phyloP scores from a whole-genome alignment of 2,329 filamentous ascomycete genomes.

The Passalora sequoiae region DNA sequence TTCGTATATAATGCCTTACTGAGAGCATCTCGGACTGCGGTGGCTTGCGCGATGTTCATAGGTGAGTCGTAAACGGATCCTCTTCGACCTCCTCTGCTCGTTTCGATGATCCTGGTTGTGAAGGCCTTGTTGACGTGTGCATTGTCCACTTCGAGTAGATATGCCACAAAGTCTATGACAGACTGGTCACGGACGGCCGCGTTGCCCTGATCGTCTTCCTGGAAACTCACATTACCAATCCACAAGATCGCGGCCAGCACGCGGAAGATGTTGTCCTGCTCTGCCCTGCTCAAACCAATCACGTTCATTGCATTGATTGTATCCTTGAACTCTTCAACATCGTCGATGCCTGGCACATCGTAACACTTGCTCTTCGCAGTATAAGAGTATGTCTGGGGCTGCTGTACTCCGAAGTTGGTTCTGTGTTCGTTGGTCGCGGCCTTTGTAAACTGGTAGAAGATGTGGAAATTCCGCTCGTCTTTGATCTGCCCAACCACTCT shows the following conservation, averaged over 20 bases:
- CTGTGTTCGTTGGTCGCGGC: slow-evolving; percentile 82
- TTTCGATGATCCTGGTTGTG: slow-evolving; percentile 79
- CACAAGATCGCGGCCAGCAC: slow-evolving; percentile 89
- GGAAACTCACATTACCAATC: slow-evolving; percentile 90
- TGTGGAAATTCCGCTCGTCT: slow-evolving; percentile 97
- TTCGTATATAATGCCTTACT: slow-evolving; percentile 97
- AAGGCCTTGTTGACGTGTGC: slow-evolving; percentile 78
- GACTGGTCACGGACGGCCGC: slow-evolving; percentile 82
- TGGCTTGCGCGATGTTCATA: slow-evolving; percentile 80
- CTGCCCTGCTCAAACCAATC: slow-evolving; percentile 79
- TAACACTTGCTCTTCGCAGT: slow-evolving; percentile 92
- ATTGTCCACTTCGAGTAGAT: slow-evolving; percentile 81
- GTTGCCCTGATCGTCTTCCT: slow-evolving; percentile 83
- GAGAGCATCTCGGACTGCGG: slow-evolving; percentile 80
- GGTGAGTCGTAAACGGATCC: slow-evolving; percentile 69
- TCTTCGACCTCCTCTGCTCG: slow-evolving; percentile 59
- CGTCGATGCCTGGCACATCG: slow-evolving; percentile 90
- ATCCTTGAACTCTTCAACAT: slow-evolving; percentile 80
- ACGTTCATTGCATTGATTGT: slow-evolving; percentile 91
- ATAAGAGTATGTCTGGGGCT: slow-evolving; percentile 87
- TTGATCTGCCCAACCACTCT: slow-evolving; percentile 90
- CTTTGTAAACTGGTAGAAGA: slow-evolving; percentile 99
- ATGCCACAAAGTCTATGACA: slow-evolving; percentile 90
- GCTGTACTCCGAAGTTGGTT: slow-evolving; percentile 84
- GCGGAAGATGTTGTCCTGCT: slow-evolving; percentile 95